phyloP scores from a whole-genome alignment of 2,329 filamentous ascomycete species.

The Colletotrichum liriopes region DNA sequence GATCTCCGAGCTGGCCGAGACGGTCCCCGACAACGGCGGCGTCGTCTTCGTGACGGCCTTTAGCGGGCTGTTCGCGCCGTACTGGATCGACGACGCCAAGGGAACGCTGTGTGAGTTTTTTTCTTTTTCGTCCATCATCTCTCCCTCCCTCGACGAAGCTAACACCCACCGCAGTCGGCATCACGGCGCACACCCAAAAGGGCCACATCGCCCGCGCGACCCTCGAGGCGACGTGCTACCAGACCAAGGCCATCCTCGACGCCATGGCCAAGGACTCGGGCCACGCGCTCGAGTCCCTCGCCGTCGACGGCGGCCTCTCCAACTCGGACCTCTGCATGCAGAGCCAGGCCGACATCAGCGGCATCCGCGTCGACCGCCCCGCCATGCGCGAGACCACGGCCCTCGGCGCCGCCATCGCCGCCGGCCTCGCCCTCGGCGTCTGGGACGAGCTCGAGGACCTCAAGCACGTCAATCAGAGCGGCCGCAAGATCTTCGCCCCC shows the following conservation, averaged over 20 bases:
- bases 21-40: slow-evolving; percentile 81
- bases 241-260: slow-evolving; percentile 91
- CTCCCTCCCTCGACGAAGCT: slow-evolving; percentile 6
- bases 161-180: slow-evolving; percentile 71
- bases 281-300: slow-evolving; percentile 80
- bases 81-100: slow-evolving; percentile 95
- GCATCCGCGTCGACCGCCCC: slow-evolving; percentile 87
- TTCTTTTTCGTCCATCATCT: too few species aligned
- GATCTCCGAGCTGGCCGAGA: slow-evolving; percentile 67
- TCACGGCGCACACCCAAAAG: slow-evolving; percentile 87
- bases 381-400: slow-evolving; percentile 93
- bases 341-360: slow-evolving; percentile 88
- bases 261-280: slow-evolving; percentile 92
- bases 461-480: slow-evolving; percentile 79
- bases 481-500: slow-evolving; percentile 80
- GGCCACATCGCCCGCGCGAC: slow-evolving; percentile 92
- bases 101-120: slow-evolving; percentile 80
- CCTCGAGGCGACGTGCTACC: slow-evolving; percentile 91
- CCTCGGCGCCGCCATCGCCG: slow-evolving; percentile 89
- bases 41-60: slow-evolving; percentile 92
- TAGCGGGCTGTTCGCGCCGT: slow-evolving; percentile 90
- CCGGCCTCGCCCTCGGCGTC: slow-evolving; percentile 85
- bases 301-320: slow-evolving; percentile 91
- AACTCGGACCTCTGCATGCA: slow-evolving; percentile 93
- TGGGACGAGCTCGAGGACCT: slow-evolving; percentile 83